Evolutionary conservation across 768 basidiomycete species (phyloP), one percentile per base, ranked within the genome.

Genomic region (Lepiota venenata): DNA sequence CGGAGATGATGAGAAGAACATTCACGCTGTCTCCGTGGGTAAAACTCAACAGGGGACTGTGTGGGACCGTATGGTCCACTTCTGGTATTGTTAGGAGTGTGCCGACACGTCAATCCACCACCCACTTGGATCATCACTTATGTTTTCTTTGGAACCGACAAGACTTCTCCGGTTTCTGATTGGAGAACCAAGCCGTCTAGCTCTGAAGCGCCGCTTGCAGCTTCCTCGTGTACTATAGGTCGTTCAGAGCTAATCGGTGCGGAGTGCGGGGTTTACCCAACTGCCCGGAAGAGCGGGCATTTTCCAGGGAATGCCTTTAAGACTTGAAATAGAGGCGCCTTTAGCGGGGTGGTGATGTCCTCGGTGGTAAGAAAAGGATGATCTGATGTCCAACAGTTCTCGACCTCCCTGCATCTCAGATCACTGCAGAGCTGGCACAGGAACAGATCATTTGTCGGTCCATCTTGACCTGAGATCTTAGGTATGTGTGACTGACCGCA

Each of bases 371-470:
- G 52, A 41, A 15, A 38, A 38, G 41, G 20, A 49, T 22, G 56
- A 60, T 60, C 51, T 48, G 49, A 55, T 52, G 47, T n/a, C 46
- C 12, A 32, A 35, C 47, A 43, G 47, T 55, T 50, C 11, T 29
- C 46, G 42, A 37, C 39, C 42, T 20, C 42, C 63, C 41, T 48
- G 55, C 35, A 52, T 62, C 61, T 64, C 51, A 62, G 55, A 62
- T 60, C 52, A 56, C 47, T 47, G 55, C 25, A 55, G 16, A 20
- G 40, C 29, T 48, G 61, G 63, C 60, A 61, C 64, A 71, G 68
- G 69, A 60, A 70, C 68, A 65, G 64, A 67, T 69, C 65, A 63
- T 58, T 62, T 47, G 32, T 14, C 55, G 53, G 47, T 50, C 55
- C 52, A 57, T 59, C 55, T 61, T 56, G 50, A 11, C 60, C 61